Conservation (phyloP, 176 grass and related monocot genomes). For the barley (Hordeum vulgare) region DNA sequence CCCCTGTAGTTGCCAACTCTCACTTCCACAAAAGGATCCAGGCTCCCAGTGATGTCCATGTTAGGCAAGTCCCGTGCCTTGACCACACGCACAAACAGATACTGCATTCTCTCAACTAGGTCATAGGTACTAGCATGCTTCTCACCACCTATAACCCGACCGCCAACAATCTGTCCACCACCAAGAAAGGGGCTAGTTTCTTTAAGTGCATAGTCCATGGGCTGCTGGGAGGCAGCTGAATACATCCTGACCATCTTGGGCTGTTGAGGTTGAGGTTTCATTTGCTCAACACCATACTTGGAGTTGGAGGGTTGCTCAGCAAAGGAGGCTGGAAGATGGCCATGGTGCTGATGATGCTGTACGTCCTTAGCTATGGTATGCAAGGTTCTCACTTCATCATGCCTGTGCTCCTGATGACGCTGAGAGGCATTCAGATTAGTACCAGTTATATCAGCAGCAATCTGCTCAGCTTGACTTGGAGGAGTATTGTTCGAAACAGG, state of each 20-base stretch:
- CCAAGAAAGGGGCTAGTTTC: conserved; percentile 93
- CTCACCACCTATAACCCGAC: conserved; percentile 73
- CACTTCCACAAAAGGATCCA: conserved; percentile 94
- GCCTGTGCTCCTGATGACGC: conserved; percentile 32
- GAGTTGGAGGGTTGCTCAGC: conserved; percentile 55
- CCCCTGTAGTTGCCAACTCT: conserved; percentile 91
- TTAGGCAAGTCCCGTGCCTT: conserved; percentile 84
- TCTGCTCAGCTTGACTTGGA: conserved; percentile 42
- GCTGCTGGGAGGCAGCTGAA: conserved; percentile 81
- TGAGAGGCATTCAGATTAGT: conserved; percentile 27
- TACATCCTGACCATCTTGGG: conserved; percentile 80
- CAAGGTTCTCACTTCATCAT: conserved; percentile 57
- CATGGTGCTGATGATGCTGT: conserved; percentile 41
- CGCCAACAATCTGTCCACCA: conserved; percentile 89
- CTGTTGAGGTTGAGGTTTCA: conserved; percentile 61
- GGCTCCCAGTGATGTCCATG: conserved; percentile 83
- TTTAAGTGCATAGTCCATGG: conserved; percentile 82
- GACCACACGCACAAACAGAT: conserved; percentile 96
- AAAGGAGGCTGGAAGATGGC: conserved; percentile 43
- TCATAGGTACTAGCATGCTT: conserved; percentile 90
- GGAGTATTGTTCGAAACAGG: conserved; percentile 49
- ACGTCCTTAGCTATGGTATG: conserved; percentile 69
- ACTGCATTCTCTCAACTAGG: conserved; percentile 94
- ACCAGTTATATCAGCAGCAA: conserved; percentile 40
- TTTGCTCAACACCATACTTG: conserved; percentile 49